Conservation (phyloP, 75 land plant genomes). For the Selaginella moellendorffii region DNA sequence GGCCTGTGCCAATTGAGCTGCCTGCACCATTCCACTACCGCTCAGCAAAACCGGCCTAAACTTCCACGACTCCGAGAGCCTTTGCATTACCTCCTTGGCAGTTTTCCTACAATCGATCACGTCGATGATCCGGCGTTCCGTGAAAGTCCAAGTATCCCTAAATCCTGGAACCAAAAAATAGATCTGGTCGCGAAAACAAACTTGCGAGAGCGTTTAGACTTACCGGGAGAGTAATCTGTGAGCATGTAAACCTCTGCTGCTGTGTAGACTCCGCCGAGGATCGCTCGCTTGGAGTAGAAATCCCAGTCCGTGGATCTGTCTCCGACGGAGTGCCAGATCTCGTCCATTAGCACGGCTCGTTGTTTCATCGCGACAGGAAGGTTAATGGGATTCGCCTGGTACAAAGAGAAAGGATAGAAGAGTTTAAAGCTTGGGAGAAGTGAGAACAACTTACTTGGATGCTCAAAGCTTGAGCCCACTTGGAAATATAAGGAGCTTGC, state of each 20-base stretch:
- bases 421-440: neutral
- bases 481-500: slow-evolving; percentile 79
- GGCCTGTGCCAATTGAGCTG: slow-evolving; percentile 59
- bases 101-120: slow-evolving; percentile 35
- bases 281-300: slow-evolving; percentile 73
- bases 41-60: neutral
- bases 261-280: slow-evolving; percentile 69
- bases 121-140: slow-evolving; percentile 30
- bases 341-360: slow-evolving; percentile 75
- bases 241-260: slow-evolving; percentile 84
- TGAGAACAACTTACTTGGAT: slow-evolving; percentile 45
- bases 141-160: slow-evolving; percentile 33
- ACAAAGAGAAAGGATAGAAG: neutral
- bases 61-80: neutral
- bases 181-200: neutral
- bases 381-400: slow-evolving; percentile 78
- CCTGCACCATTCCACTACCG: slow-evolving; percentile 31
- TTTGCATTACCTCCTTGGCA: slow-evolving; percentile 30
- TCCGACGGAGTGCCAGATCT: slow-evolving; percentile 89
- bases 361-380: slow-evolving; percentile 71
- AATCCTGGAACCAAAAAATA: slow-evolving; percentile 17
- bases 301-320: slow-evolving; percentile 57
- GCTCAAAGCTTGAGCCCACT: slow-evolving; percentile 90
- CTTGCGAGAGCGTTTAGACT: neutral
- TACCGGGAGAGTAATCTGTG: slow-evolving; percentile 79